Evolutionary conservation across 1,139 yeast genomes (phyloP), one percentile per base, ranked within the genome.

Genomic region (Suhomyces panamericanus): DNA sequence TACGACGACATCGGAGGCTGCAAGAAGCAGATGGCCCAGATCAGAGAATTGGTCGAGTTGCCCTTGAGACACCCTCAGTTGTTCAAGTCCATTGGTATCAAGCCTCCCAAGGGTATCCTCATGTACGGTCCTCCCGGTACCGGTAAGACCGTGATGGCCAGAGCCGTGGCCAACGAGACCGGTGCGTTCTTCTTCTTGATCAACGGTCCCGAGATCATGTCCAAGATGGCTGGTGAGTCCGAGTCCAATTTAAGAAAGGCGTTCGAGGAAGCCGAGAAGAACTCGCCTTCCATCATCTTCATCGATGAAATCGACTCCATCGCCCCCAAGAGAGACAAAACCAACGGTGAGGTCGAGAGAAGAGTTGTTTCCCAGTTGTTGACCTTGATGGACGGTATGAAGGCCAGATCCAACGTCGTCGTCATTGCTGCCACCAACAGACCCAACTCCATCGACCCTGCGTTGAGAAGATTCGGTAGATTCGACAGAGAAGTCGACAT

Each of bases 151-250:
- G 78, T 93, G 56, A 91, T 93, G 96, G 99, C 99, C 3, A 84
- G 99, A 66, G 99, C 99, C 10, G 99, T 93, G 44, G 99, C 99
- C 41, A 93, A 93, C 60, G 99, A 93, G 71, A 93, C 99, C 26
- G 99, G 99, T 62, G 99, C 99, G 1, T 93, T 93, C 68, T 93
- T 93, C 81, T 93, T 93, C 68, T 80, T 93, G 63, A 93, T 93
- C 66, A 93, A 93, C 66, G 99, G 99, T 69, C 99, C 99, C n/a
- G 99, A 93, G 73, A 95, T 93, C 64, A 93, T 93, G 99, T 90
- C 98, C 46, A 93, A 93, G 74, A 93, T 93, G 99, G 99, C 99
- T 39, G 99, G 99, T 75, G 99, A 93, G 72, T 89, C 97, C 17
- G 99, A 93, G 74, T 87, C 96, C 35, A 93, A 93, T 63, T 78